phyloP scores from a whole-genome alignment of 805 yeast genomes.

The Torulaspora quercuum region DNA sequence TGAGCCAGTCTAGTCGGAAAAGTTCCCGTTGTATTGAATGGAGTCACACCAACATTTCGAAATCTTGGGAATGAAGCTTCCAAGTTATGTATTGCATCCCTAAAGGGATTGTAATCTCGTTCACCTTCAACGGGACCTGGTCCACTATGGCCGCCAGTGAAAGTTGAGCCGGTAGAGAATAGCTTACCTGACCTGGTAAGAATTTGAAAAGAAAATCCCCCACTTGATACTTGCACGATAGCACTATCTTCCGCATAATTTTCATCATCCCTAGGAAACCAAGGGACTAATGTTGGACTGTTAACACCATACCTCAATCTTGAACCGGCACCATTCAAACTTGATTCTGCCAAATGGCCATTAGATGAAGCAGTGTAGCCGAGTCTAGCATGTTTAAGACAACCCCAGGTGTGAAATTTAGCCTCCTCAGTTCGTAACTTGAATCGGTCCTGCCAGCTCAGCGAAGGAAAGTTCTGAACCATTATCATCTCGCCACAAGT shows the following conservation, averaged over 20 bases:
- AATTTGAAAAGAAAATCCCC: constrained; percentile 63
- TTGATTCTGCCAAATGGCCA: constrained; percentile 15
- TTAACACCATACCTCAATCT: constrained; percentile 32
- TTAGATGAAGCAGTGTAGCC: constrained; percentile 32
- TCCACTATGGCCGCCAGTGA: constrained; percentile 41
- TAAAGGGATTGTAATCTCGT: constrained; percentile 37
- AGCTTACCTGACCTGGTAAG: constrained; percentile 54
- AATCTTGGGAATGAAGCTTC: constrained; percentile 26
- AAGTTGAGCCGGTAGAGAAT: constrained; percentile 50
- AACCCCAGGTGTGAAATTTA: constrained; percentile 36
- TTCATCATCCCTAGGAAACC: constrained; percentile 19
- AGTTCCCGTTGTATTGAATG: constrained; percentile 26
- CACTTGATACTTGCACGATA: constrained; percentile 45
- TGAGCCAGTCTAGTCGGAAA: constrained; percentile 5
- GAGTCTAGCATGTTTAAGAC: constrained; percentile 32
- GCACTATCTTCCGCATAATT: constrained; percentile 16
- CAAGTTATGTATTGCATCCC: constrained; percentile 25
- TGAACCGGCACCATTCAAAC: constrained; percentile 23
- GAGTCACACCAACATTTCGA: constrained; percentile 17
- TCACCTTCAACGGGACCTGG: constrained; percentile 40
- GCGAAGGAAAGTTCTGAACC: constrained; percentile 16
- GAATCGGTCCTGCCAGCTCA: constrained; percentile 31
- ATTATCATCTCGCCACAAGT: constrained; percentile 31
- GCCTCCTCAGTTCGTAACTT: constrained; percentile 22
- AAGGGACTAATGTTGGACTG: constrained; percentile 32